phyloP scores from a whole-genome alignment of 768 basidiomycete genomes.

The Mycena belliarum region DNA sequence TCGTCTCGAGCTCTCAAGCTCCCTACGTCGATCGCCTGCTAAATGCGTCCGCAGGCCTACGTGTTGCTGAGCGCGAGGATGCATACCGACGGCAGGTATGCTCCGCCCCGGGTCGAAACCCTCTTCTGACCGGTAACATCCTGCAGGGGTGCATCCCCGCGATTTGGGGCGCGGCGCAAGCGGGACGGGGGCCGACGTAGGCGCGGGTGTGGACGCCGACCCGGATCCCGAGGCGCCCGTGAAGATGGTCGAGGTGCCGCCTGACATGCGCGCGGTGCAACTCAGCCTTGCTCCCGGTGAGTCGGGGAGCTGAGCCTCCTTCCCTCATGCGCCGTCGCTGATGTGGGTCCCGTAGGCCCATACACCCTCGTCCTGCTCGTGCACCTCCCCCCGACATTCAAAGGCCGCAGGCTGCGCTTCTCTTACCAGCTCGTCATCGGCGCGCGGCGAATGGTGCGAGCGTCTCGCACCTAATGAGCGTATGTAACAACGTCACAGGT shows the following conservation, averaged over 20 bases:
- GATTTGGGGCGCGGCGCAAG: constrained; percentile 28
- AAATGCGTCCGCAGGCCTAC: too few relatives aligned
- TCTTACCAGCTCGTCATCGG: constrained; percentile 91
- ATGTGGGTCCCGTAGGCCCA: constrained; percentile 64
- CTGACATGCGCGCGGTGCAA: constrained; percentile 89
- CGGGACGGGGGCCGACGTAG: background rate
- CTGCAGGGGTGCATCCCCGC: constrained; percentile 52
- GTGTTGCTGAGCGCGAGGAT: too few relatives aligned
- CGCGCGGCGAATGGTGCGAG: constrained; percentile 48
- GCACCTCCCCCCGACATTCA: constrained; percentile 87
- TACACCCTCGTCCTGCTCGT: constrained; percentile 78
- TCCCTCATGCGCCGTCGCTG: background rate
- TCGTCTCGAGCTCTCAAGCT: too few relatives aligned
- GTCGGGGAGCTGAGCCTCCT: constrained; percentile 72
- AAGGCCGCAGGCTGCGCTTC: constrained; percentile 80
- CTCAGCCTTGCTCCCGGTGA: constrained; percentile 80
- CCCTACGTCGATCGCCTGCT: too few relatives aligned
- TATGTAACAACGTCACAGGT: constrained; percentile 86
- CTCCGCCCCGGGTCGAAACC: too few relatives aligned
- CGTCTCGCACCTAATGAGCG: constrained; percentile 78
- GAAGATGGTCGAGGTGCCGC: constrained; percentile 84
- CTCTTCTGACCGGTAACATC: too few relatives aligned
- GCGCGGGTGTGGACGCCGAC: background rate
- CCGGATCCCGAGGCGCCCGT: constrained; percentile 61
- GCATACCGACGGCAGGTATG: too few relatives aligned